phyloP scores from a whole-genome alignment of 2,329 filamentous ascomycete genomes.

The Chaetoscypha palmicola region DNA sequence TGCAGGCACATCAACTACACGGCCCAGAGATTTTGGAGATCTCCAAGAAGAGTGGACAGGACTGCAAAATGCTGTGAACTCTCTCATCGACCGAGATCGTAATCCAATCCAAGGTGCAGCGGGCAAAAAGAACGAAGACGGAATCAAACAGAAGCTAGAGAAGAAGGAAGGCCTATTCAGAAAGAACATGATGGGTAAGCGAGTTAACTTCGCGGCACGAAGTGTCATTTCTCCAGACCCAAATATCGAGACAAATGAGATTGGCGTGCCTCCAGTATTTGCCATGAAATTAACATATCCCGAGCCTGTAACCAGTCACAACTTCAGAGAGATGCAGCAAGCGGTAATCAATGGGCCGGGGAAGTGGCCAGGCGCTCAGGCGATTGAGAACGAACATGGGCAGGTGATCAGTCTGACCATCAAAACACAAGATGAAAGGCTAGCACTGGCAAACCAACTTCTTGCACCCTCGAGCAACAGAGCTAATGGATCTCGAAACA shows the following conservation, averaged over 20 bases:
- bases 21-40: slow-evolving; percentile 61
- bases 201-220: slow-evolving; percentile 95
- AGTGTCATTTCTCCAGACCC: slow-evolving; percentile 98
- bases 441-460: slow-evolving; percentile 86
- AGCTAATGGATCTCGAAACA: slow-evolving; percentile 71
- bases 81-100: slow-evolving; percentile 83
- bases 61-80: slow-evolving; percentile 84
- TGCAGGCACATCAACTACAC: slow-evolving; percentile 22
- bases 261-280: slow-evolving; percentile 96
- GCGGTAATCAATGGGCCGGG: slow-evolving; percentile 92
- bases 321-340: slow-evolving; percentile 91
- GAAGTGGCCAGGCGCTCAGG: slow-evolving; percentile 88
- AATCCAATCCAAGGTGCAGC: slow-evolving; percentile 76
- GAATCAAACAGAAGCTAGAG: slow-evolving; percentile 95
- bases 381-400: slow-evolving; percentile 93
- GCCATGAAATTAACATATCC: slow-evolving; percentile 94
- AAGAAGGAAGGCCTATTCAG: slow-evolving; percentile 98
- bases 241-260: slow-evolving; percentile 98
- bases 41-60: slow-evolving; percentile 76
- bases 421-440: slow-evolving; percentile 81
- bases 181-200: slow-evolving; percentile 99
- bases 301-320: slow-evolving; percentile 94
- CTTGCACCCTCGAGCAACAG: slow-evolving; percentile 74
- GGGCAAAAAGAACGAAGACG: slow-evolving; percentile 74
- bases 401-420: slow-evolving; percentile 81